Conservation (phyloP, 495 filamentous ascomycete species). For the Hypoxylon trugodes region DNA sequence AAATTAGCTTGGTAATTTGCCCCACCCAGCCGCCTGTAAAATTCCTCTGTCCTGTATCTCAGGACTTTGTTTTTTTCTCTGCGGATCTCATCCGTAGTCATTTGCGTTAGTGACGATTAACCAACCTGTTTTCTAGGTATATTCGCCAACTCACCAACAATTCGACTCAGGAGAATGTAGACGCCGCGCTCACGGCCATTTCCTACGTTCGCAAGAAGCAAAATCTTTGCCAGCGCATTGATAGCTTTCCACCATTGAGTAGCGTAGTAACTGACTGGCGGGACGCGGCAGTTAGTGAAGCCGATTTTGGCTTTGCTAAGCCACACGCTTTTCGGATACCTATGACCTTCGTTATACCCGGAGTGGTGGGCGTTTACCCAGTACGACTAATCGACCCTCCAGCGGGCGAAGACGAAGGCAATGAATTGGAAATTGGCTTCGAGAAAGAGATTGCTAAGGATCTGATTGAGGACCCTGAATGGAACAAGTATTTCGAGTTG, state of each 20-base stretch:
- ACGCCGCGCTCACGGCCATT: constrained; percentile 42
- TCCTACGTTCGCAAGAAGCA: constrained; percentile 48
- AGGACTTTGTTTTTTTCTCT: no score
- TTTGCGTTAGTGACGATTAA: no score
- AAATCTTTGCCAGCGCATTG: constrained; percentile 32
- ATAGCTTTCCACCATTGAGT: constrained; percentile 40
- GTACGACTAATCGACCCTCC: constrained; percentile 9
- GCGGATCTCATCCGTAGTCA: no score
- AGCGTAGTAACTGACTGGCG: constrained; percentile 38
- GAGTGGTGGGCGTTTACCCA: constrained; percentile 39
- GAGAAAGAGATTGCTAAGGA: constrained; percentile 46
- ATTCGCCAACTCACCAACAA: constrained; percentile 50
- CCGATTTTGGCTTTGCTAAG: constrained; percentile 45
- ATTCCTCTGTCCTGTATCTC: no score
- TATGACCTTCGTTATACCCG: constrained; percentile 37
- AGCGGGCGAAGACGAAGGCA: constrained; percentile 48
- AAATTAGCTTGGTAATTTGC: constrained; percentile 36
- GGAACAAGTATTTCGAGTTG: constrained; percentile 53
- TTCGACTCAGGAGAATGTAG: constrained; percentile 44
- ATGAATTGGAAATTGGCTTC: constrained; percentile 50
- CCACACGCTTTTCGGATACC: constrained; percentile 34
- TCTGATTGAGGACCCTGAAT: constrained; percentile 50
- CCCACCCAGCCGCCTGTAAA: no score
- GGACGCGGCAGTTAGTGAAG: constrained; percentile 19
- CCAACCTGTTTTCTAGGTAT: constrained; percentile 35